A percentile compares a stretch with the other conserved stretches of the same genome.
Conservation (phyloP, 2,329 filamentous ascomycete species). For the Epichloe festucae region DNA sequence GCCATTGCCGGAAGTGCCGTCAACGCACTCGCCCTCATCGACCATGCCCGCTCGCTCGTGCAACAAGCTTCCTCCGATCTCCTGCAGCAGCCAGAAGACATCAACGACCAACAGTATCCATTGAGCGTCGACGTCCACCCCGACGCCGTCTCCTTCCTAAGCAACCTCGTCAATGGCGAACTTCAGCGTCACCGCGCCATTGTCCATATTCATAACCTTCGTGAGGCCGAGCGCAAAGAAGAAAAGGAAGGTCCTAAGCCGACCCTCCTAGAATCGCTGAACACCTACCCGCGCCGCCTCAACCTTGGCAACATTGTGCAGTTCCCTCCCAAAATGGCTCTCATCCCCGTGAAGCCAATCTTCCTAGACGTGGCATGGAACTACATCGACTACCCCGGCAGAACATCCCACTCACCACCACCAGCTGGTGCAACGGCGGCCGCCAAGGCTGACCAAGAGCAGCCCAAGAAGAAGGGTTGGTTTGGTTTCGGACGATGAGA, state of each 20-base stretch:
- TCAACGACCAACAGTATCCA: constrained; percentile 18
- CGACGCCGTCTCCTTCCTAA: constrained; percentile 45
- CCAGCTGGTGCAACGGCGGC: constrained; percentile 16
- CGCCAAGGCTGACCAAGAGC: constrained; percentile 18
- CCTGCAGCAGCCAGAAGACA: constrained; percentile 19
- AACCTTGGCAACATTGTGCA: constrained; percentile 71
- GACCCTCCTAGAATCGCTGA: constrained; percentile 62
- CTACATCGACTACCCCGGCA: constrained; percentile 82
- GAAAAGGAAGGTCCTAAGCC: constrained; percentile 10
- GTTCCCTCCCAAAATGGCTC: constrained; percentile 72
- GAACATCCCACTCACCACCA: constrained; percentile 15
- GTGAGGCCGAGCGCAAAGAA: constrained; percentile 34
- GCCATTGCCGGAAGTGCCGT: constrained; percentile 56
- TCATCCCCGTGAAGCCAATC: constrained; percentile 83
- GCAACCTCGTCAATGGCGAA: constrained; percentile 51
- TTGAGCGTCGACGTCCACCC: constrained; percentile 56
- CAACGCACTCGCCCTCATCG: constrained; percentile 76
- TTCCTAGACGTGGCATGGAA: constrained; percentile 98
- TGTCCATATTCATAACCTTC: constrained; percentile 64
- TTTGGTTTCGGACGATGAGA: constrained; percentile 54
- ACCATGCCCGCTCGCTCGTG: constrained; percentile 54
- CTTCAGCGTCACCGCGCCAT: constrained; percentile 74
- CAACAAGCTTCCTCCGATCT: constrained; percentile 38
- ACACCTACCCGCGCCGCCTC: constrained; percentile 61
- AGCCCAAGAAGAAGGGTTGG: constrained; percentile 57